phyloP scores from a whole-genome alignment of 768 basidiomycete species.

The Chiua virens region DNA sequence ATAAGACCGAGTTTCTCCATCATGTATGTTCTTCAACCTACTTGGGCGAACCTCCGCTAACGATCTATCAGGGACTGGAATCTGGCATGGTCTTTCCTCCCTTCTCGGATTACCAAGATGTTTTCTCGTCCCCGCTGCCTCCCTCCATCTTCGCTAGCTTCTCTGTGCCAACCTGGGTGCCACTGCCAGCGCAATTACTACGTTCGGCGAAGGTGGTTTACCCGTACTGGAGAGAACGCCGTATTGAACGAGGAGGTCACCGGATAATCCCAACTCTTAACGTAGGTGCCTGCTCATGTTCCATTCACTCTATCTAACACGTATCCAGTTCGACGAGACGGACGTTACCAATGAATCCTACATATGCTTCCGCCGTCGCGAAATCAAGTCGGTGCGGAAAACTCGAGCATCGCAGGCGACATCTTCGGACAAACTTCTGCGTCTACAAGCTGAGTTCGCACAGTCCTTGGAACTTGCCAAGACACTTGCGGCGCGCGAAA shows the following conservation, averaged over 20 bases:
- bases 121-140: conserved; percentile 59
- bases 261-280: conserved; percentile 87
- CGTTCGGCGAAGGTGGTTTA: conserved; percentile 75
- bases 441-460: conserved; percentile 74
- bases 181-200: conserved; percentile 56
- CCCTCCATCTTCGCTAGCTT: conserved; percentile 69
- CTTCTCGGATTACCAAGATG: conserved; percentile 71
- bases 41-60: not conserved
- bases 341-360: conserved; percentile 92
- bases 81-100: conserved; percentile 69
- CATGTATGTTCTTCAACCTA: conserved; percentile 54
- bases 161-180: conserved; percentile 66
- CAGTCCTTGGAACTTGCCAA: conserved; percentile 73
- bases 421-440: conserved; percentile 84
- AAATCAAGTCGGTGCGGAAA: conserved; percentile 92
- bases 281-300: conserved; percentile 44
- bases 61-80: conserved; percentile 49
- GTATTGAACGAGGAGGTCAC: conserved; percentile 76
- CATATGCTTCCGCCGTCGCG: conserved; percentile 94
- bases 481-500: conserved; percentile 64
- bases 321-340: conserved; percentile 75
- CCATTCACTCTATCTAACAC: not conserved
- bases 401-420: conserved; percentile 89
- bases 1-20: conserved; percentile 85
- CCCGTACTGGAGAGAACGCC: conserved; percentile 85